Evolutionary conservation across 345 rosid species (phyloP), one percentile per base, ranked within the genome.

Genomic region (Raphanus raphanistrum): DNA sequence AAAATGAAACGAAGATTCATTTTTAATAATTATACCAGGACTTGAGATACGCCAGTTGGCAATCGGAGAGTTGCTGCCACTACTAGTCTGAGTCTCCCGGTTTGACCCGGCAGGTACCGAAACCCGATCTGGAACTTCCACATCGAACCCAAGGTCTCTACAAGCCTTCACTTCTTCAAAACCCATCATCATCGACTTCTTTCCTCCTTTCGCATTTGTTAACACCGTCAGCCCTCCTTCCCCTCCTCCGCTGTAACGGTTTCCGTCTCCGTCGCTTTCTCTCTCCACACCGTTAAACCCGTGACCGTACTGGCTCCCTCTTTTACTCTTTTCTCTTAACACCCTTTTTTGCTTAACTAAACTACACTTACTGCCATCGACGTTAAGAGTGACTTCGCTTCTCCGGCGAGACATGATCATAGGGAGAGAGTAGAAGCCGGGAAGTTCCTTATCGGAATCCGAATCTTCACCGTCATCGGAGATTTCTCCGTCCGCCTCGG

Each of bases 1-100:
- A 73, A 6, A 61, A 59, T 27, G 13, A 43, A 4, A 63, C n/a
- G 6, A 27, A 38, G 9, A 63, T 63, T 11, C 9, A 13, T 0
- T 38, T 48, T 29, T 48, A 28, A 60, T 62, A 6, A 65, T 78
- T 17, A 54, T 50, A 92, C 95, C 98, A 45, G 98, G 98, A 71
- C 92, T 87, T 3, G 97, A 94, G 80, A 94, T 92, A 75, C 90
- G 90, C 98, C 97, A 92, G 36, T 82, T 88, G 62, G 94, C 79
- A 50, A 89, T 88, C 11, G 98, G 98, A 11, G 98, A 92, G 71
- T 87, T 81, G 35, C 97, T 86, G 25, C 91, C 97, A 38, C 96
- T 94, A 28, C 97, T 92, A 25, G 95, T 90, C 25, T 87, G 95
- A 29, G 86, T 84, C 27, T 90, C 8, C 85, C 86, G 50, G 84